phyloP scores from a whole-genome alignment of 805 yeast species.

The Cyberlindnera xishuangbannaensis region DNA sequence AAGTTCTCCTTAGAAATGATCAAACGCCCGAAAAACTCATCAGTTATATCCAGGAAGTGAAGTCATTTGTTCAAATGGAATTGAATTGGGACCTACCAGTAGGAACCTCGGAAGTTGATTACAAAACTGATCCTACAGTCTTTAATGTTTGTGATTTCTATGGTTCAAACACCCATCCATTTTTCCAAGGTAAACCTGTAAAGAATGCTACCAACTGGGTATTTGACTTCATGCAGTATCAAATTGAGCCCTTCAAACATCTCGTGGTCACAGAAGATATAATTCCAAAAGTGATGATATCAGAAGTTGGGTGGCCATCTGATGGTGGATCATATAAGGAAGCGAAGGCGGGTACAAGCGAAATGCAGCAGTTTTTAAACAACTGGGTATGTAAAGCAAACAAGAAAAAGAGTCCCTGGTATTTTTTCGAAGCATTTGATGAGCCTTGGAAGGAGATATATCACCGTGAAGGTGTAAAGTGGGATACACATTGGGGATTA shows the following conservation, averaged over 20 bases:
- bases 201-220: slow-evolving; percentile 48
- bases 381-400: slow-evolving; percentile 46
- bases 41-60: slow-evolving; percentile 37
- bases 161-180: slow-evolving; percentile 65
- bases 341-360: slow-evolving; percentile 41
- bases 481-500: slow-evolving; percentile 75
- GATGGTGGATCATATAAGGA: slow-evolving; percentile 45
- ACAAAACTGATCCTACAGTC: slow-evolving; percentile 35
- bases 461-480: slow-evolving; percentile 39
- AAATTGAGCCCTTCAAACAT: slow-evolving; percentile 34
- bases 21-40: slow-evolving; percentile 33
- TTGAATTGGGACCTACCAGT: slow-evolving; percentile 40
- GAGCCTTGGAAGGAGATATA: slow-evolving; percentile 63
- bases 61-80: slow-evolving; percentile 29
- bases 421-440: slow-evolving; percentile 65
- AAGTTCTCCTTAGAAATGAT: slow-evolving; percentile 52
- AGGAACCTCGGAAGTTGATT: slow-evolving; percentile 59
- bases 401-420: slow-evolving; percentile 40
- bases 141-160: slow-evolving; percentile 44
- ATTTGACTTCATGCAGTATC: slow-evolving; percentile 38
- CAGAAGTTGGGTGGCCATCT: slow-evolving; percentile 74
- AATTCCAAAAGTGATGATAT: slow-evolving; percentile 35
- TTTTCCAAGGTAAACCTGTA: slow-evolving; percentile 53
- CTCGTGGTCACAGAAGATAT: slow-evolving; percentile 16
- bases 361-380: slow-evolving; percentile 42